Conservation (phyloP, 2,329 filamentous ascomycete genomes). For the Rutstroemia sp. region DNA sequence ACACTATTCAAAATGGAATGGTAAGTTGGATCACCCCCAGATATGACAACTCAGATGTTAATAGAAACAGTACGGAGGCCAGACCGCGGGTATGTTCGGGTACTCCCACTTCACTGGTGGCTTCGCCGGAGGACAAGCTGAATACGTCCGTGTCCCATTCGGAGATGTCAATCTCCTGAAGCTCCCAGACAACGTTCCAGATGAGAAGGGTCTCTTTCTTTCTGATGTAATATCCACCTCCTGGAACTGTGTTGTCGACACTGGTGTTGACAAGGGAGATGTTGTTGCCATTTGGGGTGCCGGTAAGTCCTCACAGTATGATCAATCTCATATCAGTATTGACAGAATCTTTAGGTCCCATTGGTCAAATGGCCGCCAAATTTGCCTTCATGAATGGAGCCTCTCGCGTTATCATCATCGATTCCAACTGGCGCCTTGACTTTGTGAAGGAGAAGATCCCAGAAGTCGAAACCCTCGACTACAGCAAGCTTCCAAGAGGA, state of each 20-base stretch:
- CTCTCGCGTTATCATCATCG: slow-evolving; percentile 69
- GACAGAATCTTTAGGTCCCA: slow-evolving; percentile 43
- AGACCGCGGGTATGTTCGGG: slow-evolving; percentile 67
- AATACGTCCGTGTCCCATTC: slow-evolving; percentile 76
- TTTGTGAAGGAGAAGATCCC: slow-evolving; percentile 58
- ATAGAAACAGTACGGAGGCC: slow-evolving; percentile 54
- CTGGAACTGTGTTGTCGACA: slow-evolving; percentile 79
- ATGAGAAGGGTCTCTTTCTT: slow-evolving; percentile 73
- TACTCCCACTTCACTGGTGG: slow-evolving; percentile 77
- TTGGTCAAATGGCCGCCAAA: slow-evolving; percentile 75
- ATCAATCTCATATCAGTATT: neutral
- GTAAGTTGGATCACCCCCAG: slow-evolving; percentile 8
- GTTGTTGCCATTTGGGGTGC: slow-evolving; percentile 79
- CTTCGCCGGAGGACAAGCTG: slow-evolving; percentile 80
- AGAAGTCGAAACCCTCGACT: slow-evolving; percentile 64
- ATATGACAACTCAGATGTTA: neutral
- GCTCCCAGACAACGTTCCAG: slow-evolving; percentile 70
- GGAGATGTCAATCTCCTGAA: slow-evolving; percentile 76
- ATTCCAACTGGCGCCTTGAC: slow-evolving; percentile 62
- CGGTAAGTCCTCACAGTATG: slow-evolving; percentile 28
- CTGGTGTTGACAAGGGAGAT: slow-evolving; percentile 69
- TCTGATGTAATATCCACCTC: slow-evolving; percentile 74
- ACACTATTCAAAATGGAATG: slow-evolving; percentile 63
- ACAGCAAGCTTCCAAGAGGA: slow-evolving; percentile 48
- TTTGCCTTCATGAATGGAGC: slow-evolving; percentile 73